Base-by-base conservation (phyloP, 257 asterid genomes). In the Capsicum pubescens region DNA sequence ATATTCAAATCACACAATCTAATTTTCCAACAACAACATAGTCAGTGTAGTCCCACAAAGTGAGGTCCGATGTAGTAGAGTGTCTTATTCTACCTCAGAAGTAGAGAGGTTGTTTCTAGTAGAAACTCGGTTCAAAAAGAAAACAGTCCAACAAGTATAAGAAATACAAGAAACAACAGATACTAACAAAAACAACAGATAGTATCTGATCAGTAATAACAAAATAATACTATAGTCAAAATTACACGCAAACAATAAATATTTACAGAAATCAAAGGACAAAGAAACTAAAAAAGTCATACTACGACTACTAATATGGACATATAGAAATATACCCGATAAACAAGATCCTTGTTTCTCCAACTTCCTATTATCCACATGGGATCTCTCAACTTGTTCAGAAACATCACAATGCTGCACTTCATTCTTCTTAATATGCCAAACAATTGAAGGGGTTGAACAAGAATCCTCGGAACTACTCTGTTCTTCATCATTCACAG, bases 281-380 rank as follows among this genome's bases (percentile, higher is more conserved):
- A 60, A 60, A 21, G 56, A 52, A 52, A 52, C 14, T 11, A 10
- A 3, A 3, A 10, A 12, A 52, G 69, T 21, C 21, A 21, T 63
- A 63, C 9, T 63, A 11, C 2, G 42, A 63, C 42, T 21, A 26
- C 70, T 63, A 26, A 6, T 10, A 8, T 63, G 42, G 16, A 21
- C 5, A 14, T 4, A 63, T 42, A 63, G 0, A 16, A 19, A 57
- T 14, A 61, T 77, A 93, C 98, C 98, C 90, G 97, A 87, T 19
- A 87, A 67, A 77, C 86, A 86, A 48, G 98, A 90, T 10, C 88
- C 89, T 83, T 90, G 93, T 86, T 91, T 92, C 86, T 82, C 91
- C 71, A 92, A 77, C 87, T 86, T 93, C 72, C 87, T 87, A 26
- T 83, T 82, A 48, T 90, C 89, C 85, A 80, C 66, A 54, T 79